Base-by-base conservation (phyloP, 164 flowering plant genomes). In the Magnolia kwangsiensis region DNA sequence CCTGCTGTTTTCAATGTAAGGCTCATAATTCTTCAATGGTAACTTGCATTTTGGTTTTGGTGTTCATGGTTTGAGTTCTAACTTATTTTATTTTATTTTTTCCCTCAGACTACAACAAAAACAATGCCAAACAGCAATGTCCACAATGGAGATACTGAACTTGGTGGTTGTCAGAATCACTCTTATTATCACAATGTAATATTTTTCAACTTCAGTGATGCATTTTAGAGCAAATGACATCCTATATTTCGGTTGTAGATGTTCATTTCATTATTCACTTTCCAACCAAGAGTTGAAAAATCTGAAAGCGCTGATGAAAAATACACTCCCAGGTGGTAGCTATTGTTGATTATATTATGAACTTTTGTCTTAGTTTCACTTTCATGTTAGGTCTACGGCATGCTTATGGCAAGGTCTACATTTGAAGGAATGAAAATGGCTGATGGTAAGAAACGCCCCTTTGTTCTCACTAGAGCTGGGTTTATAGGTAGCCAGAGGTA, bases 401-500 rank as follows among this genome's bases (percentile, higher is more conserved):
- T 90, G 90, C 85, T 95, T 83, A 95, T 95, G 98, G 98, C 98
- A 72, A 90, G 94, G 81, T 95, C 98, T 58, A 92, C 98, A 50
- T 88, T 78, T 81, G 97, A 92, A 82, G 98, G 98, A 75, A 92
- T 95, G 95, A 85, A 91, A 79, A 72, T 90, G 85, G 97, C 90
- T 59, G 75, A 86, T 77, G 80, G 77, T 63, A 81, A 85, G 20
- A 92, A 84, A 77, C 98, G 98, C 27, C 98, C 98, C 10, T 95
- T 95, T 85, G 98, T 95, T 78, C 95, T 95, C 75, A 92, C 98
- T 0, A 87, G 98, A 86, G 98, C 98, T 82, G 98, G 98, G 69
- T 95, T 87, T 85, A 76, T 88, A 24, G 97, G 98, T 71, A 91
- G 93, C 85, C 98, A 95, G 80, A 87, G 94, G 76, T 92, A 91